Evolutionary conservation across 257 asterid genomes (phyloP), one percentile per base, ranked within the genome.

Genomic region (Solanum corneliomulleri): DNA sequence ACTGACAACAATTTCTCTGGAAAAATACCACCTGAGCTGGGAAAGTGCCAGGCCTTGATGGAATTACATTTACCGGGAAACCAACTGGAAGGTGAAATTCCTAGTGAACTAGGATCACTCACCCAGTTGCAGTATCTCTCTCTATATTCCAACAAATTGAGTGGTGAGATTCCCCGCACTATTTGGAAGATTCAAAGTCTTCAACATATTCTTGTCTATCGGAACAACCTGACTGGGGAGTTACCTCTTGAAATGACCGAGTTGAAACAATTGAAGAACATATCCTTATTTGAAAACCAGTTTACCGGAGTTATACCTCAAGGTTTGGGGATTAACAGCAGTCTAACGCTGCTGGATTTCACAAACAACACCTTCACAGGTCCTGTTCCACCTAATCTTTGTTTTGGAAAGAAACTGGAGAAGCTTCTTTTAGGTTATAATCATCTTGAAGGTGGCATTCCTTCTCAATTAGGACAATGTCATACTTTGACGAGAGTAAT

Each of bases 261-360:
- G 93, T 86, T 94, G 41, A 92, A 92, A 93, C 91, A 91, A 75
- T 88, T 96, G 88, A 90, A 86, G 85, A 92, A 89, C 66, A 58
- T 96, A 56, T 91, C 91, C 49, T 87, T 96, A 89, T 92, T 71
- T 49, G 94, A 91, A 23, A 96, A 96, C 89, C 91, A 64, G 70
- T 93, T 96, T 70, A 89, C 91, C 5, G 99, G 99, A 70, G 91
- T 91, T 68, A 68, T 96, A 87, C 99, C 99, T 86, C 97, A 91
- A 77, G 93, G 95, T 20, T 90, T 95, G 91, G 99, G 99, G 84
- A 75, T 94, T 83, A 93, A 96, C 88, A 88, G 92, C 83, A 92
- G 92, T 93, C 90, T 96, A 71, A 87, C 70, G 3, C 33, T 13
- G 76, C 66, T 96, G n/a, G 98, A 96, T 80, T 89, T 95, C 86